Evolutionary conservation across 768 basidiomycete species (phyloP).

Genomic region (Collybia mongolica): DNA sequence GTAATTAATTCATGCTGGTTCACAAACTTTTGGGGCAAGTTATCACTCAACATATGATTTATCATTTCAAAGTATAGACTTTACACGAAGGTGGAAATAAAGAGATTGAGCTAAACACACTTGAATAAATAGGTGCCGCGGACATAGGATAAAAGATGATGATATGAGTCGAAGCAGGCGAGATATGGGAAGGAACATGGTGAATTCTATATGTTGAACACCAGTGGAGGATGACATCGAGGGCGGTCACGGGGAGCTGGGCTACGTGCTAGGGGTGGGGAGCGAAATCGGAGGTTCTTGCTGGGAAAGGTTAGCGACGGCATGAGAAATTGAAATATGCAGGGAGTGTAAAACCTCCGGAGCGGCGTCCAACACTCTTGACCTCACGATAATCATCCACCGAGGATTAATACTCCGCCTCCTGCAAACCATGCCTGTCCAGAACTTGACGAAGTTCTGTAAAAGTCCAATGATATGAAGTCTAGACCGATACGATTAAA

Average conservation of each 20-base stretch:
- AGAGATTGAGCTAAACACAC: too few species aligned
- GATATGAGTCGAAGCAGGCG: background rate
- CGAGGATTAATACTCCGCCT: background rate
- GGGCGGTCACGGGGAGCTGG: too few species aligned
- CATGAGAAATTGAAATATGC: background rate
- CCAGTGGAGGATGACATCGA: too few species aligned
- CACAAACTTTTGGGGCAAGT: background rate
- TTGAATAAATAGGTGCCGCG: background rate
- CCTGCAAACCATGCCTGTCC: background rate
- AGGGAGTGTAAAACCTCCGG: background rate
- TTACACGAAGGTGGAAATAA: background rate
- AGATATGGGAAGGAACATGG: background rate
- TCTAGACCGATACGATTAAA: conserved; percentile 17
- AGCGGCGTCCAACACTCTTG: background rate
- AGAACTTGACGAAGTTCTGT: conserved; percentile 18
- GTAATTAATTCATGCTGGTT: conserved; percentile 3
- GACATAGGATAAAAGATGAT: background rate
- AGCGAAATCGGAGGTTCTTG: background rate
- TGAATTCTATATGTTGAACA: background rate
- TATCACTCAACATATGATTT: background rate
- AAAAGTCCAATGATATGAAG: conserved; percentile 17
- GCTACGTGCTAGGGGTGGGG: too few species aligned
- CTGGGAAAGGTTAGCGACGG: conserved; percentile 3
- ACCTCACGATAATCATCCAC: background rate
- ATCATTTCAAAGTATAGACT: too few species aligned